phyloP scores from a whole-genome alignment of 176 grass and related monocot genomes.

The Pontederia paniculata region DNA sequence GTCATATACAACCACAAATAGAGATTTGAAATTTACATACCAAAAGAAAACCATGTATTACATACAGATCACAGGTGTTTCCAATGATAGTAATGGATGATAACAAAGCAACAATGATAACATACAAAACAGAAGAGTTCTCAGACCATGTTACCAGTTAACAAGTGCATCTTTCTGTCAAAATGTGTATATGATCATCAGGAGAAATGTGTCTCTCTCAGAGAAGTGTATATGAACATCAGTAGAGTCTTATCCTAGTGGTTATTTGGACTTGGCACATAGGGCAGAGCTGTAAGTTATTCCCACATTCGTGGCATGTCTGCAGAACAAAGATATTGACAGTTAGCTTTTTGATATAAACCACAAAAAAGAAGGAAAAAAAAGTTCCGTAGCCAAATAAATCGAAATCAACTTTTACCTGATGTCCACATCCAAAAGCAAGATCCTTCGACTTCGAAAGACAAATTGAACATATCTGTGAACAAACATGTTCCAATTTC shows the following conservation, averaged over 20 bases:
- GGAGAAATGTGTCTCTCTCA: too few species aligned
- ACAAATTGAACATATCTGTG: constrained; percentile 78
- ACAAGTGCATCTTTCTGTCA: too few species aligned
- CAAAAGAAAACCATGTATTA: too few species aligned
- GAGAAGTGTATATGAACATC: constrained; percentile 2
- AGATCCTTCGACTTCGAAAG: constrained; percentile 85
- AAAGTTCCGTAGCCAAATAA: neutral
- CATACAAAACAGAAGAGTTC: too few species aligned
- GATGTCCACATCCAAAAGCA: constrained; percentile 96
- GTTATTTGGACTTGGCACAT: constrained; percentile 70
- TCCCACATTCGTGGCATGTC: constrained; percentile 81
- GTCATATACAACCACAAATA: too few species aligned
- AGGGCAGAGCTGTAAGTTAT: constrained; percentile 55
- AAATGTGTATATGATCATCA: too few species aligned
- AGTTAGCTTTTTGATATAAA: too few species aligned
- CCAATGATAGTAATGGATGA: too few species aligned
- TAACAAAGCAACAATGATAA: too few species aligned
- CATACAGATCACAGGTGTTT: too few species aligned
- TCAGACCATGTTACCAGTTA: neutral
- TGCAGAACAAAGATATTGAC: constrained; percentile 28
- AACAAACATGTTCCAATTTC: constrained; percentile 6
- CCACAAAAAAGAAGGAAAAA: neutral
- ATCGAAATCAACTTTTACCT: constrained; percentile 35
- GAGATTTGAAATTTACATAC: too few species aligned
- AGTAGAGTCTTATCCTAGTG: constrained; percentile 87